Evolutionary conservation across 1,284 basidiomycete species (phyloP).

Genomic region (Meripilus lineatus): DNA sequence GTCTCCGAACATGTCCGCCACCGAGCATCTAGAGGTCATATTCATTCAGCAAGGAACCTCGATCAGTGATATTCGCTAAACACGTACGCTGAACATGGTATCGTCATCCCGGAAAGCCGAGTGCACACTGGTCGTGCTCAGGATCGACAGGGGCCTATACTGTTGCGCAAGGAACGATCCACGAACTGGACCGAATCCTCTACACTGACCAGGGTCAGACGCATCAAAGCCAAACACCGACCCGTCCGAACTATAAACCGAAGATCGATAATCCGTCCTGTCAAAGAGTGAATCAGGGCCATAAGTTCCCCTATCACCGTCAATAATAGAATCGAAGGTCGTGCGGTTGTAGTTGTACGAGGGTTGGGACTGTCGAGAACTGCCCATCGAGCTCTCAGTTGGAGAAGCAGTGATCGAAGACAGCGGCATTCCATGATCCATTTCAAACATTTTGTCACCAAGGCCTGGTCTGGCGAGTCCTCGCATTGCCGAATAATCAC

Average conservation of each 20-base stretch:
- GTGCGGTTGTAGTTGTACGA: conserved; percentile 27
- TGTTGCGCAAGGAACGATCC: conserved; percentile 25
- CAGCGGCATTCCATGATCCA: conserved; percentile 54
- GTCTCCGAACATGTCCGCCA: conserved; percentile 64
- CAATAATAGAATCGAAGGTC: conserved; percentile 62
- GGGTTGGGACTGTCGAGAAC: too few species aligned
- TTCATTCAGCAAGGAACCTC: conserved; percentile 1
- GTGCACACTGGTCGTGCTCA: conserved; percentile 48
- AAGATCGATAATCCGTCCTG: conserved; percentile 47
- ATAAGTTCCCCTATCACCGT: conserved; percentile 36
- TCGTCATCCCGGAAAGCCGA: conserved; percentile 63
- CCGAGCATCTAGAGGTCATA: conserved; percentile 58
- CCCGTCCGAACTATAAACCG: conserved; percentile 41
- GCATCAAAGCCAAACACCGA: conserved; percentile 61
- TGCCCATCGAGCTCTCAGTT: conserved; percentile 35
- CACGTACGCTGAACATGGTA: conserved; percentile 71
- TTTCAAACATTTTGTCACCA: conserved; percentile 86
- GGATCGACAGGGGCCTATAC: conserved; percentile 60
- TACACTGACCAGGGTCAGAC: conserved; percentile 26
- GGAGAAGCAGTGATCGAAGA: conserved; percentile 69
- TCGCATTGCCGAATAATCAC: conserved; percentile 54
- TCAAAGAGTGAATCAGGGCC: conserved; percentile 64
- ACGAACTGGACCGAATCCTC: too few species aligned
- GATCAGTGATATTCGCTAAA: neutral
- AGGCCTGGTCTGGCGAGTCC: conserved; percentile 71